A percentile compares a stretch with the other conserved stretches of the same genome.
phyloP scores from a whole-genome alignment of 345 rosid species.

The Microcos paniculata region DNA sequence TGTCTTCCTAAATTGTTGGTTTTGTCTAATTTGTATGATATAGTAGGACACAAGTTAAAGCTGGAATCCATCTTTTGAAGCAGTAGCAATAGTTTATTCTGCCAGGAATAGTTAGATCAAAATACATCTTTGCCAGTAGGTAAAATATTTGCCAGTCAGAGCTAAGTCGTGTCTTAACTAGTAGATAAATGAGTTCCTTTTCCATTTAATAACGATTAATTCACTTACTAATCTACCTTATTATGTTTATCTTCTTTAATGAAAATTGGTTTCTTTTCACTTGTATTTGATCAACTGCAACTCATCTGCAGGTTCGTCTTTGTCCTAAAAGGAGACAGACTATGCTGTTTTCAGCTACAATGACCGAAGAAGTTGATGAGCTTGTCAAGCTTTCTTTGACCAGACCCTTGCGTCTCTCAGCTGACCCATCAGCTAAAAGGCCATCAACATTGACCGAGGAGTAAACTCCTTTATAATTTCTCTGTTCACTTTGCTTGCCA shows the following conservation, averaged over 20 bases:
- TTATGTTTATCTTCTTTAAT: slow-evolving; percentile 1
- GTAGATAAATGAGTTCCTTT: background rate
- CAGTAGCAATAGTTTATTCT: background rate
- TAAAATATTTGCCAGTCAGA: background rate
- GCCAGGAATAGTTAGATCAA: background rate
- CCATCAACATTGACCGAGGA: slow-evolving; percentile 88
- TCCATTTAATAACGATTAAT: background rate
- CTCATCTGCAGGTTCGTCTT: slow-evolving; percentile 61
- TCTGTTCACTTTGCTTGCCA: slow-evolving; percentile 5
- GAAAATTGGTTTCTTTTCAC: background rate
- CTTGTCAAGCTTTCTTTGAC: slow-evolving; percentile 85
- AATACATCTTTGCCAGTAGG: background rate
- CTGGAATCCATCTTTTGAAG: background rate
- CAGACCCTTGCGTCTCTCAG: slow-evolving; percentile 96
- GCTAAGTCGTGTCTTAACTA: background rate
- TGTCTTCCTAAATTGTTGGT: background rate
- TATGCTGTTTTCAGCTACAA: slow-evolving; percentile 94
- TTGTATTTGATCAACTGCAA: background rate
- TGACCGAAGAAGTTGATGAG: slow-evolving; percentile 94
- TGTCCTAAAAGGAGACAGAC: slow-evolving; percentile 98
- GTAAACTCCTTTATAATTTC: slow-evolving; percentile 37
- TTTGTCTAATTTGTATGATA: background rate
- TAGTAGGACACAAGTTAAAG: background rate
- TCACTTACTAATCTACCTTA: slow-evolving; percentile 1
- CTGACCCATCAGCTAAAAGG: slow-evolving; percentile 92